Evolutionary conservation across 2,329 filamentous ascomycete genomes (phyloP).

Genomic region (Penicillium oxalicum): DNA sequence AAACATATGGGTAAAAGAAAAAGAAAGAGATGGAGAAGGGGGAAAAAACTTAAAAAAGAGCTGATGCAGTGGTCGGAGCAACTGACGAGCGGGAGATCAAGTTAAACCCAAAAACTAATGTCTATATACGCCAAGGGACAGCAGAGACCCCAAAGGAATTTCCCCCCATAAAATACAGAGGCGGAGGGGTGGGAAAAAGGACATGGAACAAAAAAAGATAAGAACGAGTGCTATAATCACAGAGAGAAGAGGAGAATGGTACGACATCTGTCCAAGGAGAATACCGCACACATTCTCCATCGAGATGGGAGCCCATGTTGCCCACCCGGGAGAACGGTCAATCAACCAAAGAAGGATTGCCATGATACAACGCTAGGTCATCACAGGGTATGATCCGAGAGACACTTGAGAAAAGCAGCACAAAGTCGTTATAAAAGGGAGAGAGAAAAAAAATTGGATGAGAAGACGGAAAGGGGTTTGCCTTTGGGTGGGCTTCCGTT

Average conservation of each 20-base stretch:
- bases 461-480: not conserved
- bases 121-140: conserved; percentile 14
- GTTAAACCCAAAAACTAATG: conserved; percentile 7
- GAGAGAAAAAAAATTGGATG: not conserved
- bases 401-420: conserved; percentile 7
- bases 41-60: no score
- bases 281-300: no score
- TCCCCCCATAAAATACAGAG: not conserved
- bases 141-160: conserved; percentile 4
- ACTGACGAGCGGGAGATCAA: not conserved
- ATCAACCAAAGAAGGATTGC: not conserved
- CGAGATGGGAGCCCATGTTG: not conserved
- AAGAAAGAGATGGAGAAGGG: no score
- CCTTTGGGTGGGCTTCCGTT: not conserved
- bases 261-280: no score
- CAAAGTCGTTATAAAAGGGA: conserved; percentile 13
- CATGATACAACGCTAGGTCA: conserved; percentile 14
- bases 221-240: conserved; percentile 1
- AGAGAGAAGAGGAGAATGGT: not conserved
- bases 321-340: not conserved
- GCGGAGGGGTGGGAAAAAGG: not conserved
- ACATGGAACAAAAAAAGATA: not conserved
- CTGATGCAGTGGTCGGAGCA: no score
- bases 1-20: no score
- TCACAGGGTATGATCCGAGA: conserved; percentile 14